Base-by-base conservation (phyloP, 1,284 basidiomycete species). In the Coriolopsis trogii region DNA sequence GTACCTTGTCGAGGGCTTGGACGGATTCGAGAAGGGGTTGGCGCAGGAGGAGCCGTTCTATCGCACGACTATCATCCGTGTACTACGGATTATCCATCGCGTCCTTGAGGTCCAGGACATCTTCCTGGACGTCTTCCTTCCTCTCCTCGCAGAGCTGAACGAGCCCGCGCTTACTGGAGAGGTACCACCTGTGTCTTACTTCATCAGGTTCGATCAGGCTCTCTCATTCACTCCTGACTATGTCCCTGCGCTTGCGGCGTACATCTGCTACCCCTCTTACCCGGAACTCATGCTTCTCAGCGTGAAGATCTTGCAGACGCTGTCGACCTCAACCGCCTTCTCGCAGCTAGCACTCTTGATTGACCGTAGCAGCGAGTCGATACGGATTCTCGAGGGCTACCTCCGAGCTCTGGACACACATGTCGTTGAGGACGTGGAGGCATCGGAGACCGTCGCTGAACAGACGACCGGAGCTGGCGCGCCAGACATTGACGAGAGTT, bases 101-200 rank as follows among this genome's bases (percentile, higher is more conserved):
- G 82, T 92, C 0, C 75, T 98, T 48, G 89, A 93, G 50, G 79
- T 95, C 26, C 95, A 98, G 67, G 86, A 91, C 46, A 80, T 93
- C 45, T 98, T 96, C 74, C 77, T 95, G 39, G 93, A 98, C 53
- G 85, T 95, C 15, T 81, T 98, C 39, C 75, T 97, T 10, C 92
- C 95, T 3, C 72, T 90, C 4, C 79, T 96, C 6, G 73, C 82
- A 7, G 87, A 93, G 43, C 73, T 85, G 44, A 80, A 83, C 52
- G 79, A 78, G 51, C 66, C 80, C 0, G 69, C 81, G 0, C 69
- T 84, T 28, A 70, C 83, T 21, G 82, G 80, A 23, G 73, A 73
- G 2, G 68, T 82, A 10, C 79, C 82, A 54, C 75, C 85, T 0
- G 78, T 81, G n/a, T 89, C 87, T 4, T 85, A 80, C 63, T 88